Base-by-base conservation (phyloP, 331 rosid species). In the Erythrophleum ivorense region DNA sequence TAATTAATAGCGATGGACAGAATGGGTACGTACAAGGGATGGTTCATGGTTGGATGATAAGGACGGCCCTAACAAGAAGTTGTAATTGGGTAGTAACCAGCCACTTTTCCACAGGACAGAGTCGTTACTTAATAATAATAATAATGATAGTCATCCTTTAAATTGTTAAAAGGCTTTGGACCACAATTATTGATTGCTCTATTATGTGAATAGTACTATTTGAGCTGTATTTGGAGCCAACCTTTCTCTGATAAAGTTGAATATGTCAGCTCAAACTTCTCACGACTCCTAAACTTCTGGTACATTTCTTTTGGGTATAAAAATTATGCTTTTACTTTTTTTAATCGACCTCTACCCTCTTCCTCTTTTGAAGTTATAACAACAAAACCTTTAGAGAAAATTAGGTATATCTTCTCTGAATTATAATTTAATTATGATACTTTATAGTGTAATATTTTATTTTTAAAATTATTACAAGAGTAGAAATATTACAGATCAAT, bases 161-260 rank as follows among this genome's bases (percentile, higher is more conserved):
- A 50, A 14, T 0, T 4, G 15, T 40, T 77, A 31, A 60, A 60
- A 81, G 83, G 43, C 40, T 66, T 78, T 65, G 88, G 88, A 81
- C 85, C 85, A 81, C 88, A 64, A 64, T 60, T 52, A 64, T 68
- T 3, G 40, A 77, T n/a, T 18, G 55, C 64, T 45, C 62, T 45
- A 48, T 76, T 70, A 66, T 45, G 2, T 36, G 48, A 45, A 71
- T 76, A 80, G 67, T 63, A 74, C 24, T 21, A 55, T 72, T 58
- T 77, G 49, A 64, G 80, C 73, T 81, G 82, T 54, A 15, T 80
- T 66, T 77, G 67, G 83, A 71, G 83, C 85, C 71, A 54, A 21
- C 78, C 76, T 31, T 71, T 21, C 71, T 66, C 69, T 36, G 18
- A 65, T 57, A 29, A 75, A 41, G 53, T 68, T 64, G 36, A 36